phyloP scores from a whole-genome alignment of 2,329 filamentous ascomycete genomes.

The Penicillium janthinellum region DNA sequence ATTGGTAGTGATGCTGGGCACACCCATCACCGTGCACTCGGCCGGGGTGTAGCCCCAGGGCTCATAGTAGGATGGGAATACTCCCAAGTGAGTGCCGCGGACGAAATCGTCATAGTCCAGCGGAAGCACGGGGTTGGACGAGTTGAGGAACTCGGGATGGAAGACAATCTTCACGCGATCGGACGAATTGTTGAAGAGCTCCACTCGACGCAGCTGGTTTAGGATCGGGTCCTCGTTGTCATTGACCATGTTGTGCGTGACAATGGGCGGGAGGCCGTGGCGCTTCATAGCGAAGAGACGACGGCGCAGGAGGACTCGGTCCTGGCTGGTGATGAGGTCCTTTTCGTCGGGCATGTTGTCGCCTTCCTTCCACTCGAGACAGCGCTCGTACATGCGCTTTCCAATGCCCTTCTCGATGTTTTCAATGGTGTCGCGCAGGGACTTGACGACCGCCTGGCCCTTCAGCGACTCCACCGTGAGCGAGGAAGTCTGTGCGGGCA shows the following conservation, averaged over 20 bases:
- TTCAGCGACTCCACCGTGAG: constrained; percentile 94
- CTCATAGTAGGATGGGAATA: constrained; percentile 98
- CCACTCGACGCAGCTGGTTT: constrained; percentile 92
- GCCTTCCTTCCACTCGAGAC: constrained; percentile 92
- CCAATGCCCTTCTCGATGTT: constrained; percentile 92
- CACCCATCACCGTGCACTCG: constrained; percentile 98
- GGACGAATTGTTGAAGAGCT: constrained; percentile 92
- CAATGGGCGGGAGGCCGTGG: constrained; percentile 84
- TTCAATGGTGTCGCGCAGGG: constrained; percentile 86
- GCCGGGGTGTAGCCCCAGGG: constrained; percentile 99
- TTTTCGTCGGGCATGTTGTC: constrained; percentile 94
- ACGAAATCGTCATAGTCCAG: constrained; percentile 99
- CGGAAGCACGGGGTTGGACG: constrained; percentile 89
- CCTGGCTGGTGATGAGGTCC: constrained; percentile 87
- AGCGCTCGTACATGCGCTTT: constrained; percentile 90
- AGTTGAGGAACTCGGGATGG: constrained; percentile 97
- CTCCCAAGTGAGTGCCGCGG: constrained; percentile 89
- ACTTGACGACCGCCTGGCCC: constrained; percentile 96
- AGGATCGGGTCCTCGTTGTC: constrained; percentile 90
- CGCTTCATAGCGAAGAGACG: constrained; percentile 97
- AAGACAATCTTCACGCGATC: constrained; percentile 98
- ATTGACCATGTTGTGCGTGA: constrained; percentile 98
- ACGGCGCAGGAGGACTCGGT: constrained; percentile 87
- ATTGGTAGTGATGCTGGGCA: constrained; percentile 97
- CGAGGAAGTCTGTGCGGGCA: constrained; percentile 95